Base-by-base conservation (phyloP, 1,284 basidiomycete genomes). In the Cryptococcus sp. region DNA sequence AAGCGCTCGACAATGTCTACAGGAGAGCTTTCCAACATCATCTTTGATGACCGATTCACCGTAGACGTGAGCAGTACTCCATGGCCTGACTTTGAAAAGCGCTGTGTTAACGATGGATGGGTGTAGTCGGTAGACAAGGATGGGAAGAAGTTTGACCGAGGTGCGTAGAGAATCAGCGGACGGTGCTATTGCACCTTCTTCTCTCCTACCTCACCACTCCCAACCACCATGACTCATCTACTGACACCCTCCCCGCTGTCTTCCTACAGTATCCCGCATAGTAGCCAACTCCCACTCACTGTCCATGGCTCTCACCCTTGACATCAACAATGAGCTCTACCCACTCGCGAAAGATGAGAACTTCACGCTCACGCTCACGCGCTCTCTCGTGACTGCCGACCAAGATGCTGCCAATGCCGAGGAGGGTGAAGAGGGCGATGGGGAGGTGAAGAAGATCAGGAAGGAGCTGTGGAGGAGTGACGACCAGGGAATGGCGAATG, bases 111-210 rank as follows among this genome's bases (percentile, higher is more conserved):
- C 28, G 9, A 9, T n/a, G 3, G 5, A 15, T 50, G 9, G 7
- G 5, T 15, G 15, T 23, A 62, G 61, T 60, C 51, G 28, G 89
- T 95, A 50, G 89, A 96, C 80, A 86, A 86, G 72, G 91, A 95
- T 72, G 95, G 96, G 53, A 96, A 90, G 80, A 97, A 95, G 77
- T 97, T 96, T 67, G 94, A 97, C 77, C 82, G 94, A 86, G 94
- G 94, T 94, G 60, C 47, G 81, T 69, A 37, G 44, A 42, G 21
- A 20, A 13, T 33, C 42, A 6, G 28, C 9, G 28, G 28, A 9
- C 28, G 28, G 28, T 33, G 28, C 9, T 33, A 4, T 33, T 33
- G 5, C 28, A 33, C 28, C 28, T 9, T 23, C 33, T 28, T 6
- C 3, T 15, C 24, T 46, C 5, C 4, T 28, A 4, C 33, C 13